These are phyloP conservation scores for Fraxinus albicans DNA, from an alignment of 305 asterid species.

Conservation along the genomic window DNA sequence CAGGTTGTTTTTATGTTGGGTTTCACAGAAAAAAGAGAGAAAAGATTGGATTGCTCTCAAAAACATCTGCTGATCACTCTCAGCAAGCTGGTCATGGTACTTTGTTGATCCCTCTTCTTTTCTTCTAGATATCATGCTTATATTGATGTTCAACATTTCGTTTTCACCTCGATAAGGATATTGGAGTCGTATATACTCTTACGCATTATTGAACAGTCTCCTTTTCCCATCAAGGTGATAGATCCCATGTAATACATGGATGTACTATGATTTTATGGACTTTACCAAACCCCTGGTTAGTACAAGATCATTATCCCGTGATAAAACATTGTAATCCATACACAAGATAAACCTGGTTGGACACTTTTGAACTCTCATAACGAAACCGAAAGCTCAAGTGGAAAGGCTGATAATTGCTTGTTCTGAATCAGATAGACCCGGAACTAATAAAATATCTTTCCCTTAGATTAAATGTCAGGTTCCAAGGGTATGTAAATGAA, in stretches of 20 bases:
- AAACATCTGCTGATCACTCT: conserved; percentile 45
- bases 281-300: background rate
- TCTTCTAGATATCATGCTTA: conserved; percentile 7
- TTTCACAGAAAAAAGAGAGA: conserved; percentile 48
- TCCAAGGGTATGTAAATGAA: background rate
- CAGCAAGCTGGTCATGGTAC: conserved; percentile 36
- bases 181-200: background rate
- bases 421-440: background rate
- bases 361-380: background rate
- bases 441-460: background rate
- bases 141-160: conserved; percentile 7
- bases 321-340: background rate
- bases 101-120: conserved; percentile 18
- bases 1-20: conserved; percentile 48
- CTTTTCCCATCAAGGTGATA: background rate
- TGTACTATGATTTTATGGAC: background rate
- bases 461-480: background rate
- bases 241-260: background rate
- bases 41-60: conserved; percentile 42
- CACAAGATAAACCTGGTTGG: background rate
- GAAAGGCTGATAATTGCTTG: background rate
- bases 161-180: background rate
- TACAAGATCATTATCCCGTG: background rate
- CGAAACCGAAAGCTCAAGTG: background rate
- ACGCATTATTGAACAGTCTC: background rate